A percentile compares a stretch with the other conserved stretches of the same genome.
phyloP scores from a whole-genome alignment of 208 protist species.

The Acanthamoeba healyi region DNA sequence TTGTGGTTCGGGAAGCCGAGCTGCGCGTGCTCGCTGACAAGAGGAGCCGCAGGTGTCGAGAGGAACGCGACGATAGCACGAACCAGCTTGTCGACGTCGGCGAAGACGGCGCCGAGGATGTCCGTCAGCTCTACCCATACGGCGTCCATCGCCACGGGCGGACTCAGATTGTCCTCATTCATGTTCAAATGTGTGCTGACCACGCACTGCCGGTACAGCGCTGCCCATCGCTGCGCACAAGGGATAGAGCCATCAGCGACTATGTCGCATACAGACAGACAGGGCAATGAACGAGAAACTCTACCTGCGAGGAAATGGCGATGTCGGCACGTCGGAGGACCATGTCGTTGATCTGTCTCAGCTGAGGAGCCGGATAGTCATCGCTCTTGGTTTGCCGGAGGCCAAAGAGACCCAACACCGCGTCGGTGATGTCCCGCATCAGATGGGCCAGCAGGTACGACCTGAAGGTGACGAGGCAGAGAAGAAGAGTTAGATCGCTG shows the following conservation, averaged over 20 bases:
- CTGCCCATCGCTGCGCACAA: background rate
- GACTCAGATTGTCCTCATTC: background rate
- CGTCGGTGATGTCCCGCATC: slow-evolving; percentile 32
- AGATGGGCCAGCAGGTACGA: slow-evolving; percentile 20
- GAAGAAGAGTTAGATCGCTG: background rate
- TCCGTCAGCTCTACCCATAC: background rate
- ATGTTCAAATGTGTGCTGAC: background rate
- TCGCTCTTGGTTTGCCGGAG: slow-evolving; percentile 35
- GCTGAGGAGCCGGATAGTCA: background rate
- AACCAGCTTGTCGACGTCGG: background rate
- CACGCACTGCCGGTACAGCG: background rate
- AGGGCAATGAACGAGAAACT: background rate
- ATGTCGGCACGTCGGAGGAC: background rate
- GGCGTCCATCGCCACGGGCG: background rate
- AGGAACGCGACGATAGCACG: background rate
- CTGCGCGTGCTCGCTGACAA: background rate
- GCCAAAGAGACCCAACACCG: slow-evolving; percentile 41
- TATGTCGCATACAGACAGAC: too few species aligned
- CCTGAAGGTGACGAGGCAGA: background rate
- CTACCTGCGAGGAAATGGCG: background rate
- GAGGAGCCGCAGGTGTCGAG: background rate
- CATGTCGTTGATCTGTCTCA: background rate
- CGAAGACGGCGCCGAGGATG: background rate
- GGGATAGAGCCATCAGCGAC: too few species aligned
- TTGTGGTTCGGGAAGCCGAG: slow-evolving; percentile 1